phyloP scores from a whole-genome alignment of 2,329 filamentous ascomycete genomes.

The Stachybotrys chlorohalonatus region DNA sequence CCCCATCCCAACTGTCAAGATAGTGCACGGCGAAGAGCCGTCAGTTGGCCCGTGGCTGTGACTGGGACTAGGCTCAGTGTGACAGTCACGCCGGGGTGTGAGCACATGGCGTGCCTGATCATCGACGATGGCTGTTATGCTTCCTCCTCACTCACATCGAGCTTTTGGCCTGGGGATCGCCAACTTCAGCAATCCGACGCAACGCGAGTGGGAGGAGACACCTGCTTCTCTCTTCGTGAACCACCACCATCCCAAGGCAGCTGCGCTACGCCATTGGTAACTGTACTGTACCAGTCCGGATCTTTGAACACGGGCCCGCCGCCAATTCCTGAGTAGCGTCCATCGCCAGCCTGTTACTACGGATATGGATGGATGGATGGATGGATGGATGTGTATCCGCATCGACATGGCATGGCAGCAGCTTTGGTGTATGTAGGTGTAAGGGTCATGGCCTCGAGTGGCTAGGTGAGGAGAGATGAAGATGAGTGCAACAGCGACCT shows the following conservation, averaged over 20 bases:
- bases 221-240: background rate
- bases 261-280: background rate
- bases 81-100: slow-evolving; percentile 1
- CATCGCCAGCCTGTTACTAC: too few species aligned
- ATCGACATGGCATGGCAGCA: too few species aligned
- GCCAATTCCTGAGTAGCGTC: too few species aligned
- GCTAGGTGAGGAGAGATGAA: too few species aligned
- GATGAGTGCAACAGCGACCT: too few species aligned
- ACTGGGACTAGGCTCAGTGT: background rate
- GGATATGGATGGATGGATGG: too few species aligned
- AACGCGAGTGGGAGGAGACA: background rate
- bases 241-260: background rate
- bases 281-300: too few species aligned
- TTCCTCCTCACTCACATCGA: slow-evolving; percentile 15
- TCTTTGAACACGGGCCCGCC: too few species aligned
- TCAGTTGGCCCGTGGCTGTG: background rate
- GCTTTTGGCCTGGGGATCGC: slow-evolving; percentile 19
- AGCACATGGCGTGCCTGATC: slow-evolving; percentile 14
- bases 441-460: too few species aligned
- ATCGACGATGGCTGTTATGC: slow-evolving; percentile 11
- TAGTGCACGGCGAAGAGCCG: background rate
- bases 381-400: too few species aligned
- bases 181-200: background rate
- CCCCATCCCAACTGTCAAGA: background rate
- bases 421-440: too few species aligned